Evolutionary conservation across 2,329 filamentous ascomycete genomes (phyloP).

Genomic region (Sporothrix phasma): DNA sequence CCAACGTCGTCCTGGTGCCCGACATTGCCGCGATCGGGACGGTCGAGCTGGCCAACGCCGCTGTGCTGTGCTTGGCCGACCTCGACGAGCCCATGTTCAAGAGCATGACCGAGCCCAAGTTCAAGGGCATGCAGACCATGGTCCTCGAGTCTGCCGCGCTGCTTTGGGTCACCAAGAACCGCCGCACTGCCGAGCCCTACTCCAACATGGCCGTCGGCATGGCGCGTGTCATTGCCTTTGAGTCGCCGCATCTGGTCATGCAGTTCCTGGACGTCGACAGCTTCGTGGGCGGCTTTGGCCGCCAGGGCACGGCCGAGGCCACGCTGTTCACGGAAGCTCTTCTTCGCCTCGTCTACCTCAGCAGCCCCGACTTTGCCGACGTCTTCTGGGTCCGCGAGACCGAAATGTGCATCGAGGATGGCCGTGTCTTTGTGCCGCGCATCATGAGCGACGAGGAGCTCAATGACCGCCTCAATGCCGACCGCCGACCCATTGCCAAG

Average conservation of each 20-base stretch:
- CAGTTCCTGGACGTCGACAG: constrained; percentile 21
- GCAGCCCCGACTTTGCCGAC: constrained; percentile 10
- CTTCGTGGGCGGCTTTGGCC: not conserved
- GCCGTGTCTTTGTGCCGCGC: constrained; percentile 23
- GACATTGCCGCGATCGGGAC: constrained; percentile 1
- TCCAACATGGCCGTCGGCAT: constrained; percentile 21
- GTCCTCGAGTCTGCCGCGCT: constrained; percentile 11
- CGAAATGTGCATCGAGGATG: constrained; percentile 23
- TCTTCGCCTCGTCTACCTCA: constrained; percentile 15
- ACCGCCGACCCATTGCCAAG: constrained; percentile 16
- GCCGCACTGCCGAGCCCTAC: constrained; percentile 16
- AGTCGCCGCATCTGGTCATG: constrained; percentile 20
- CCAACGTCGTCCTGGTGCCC: not conserved
- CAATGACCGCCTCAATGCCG: constrained; percentile 20
- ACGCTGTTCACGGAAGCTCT: constrained; percentile 14
- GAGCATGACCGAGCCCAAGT: constrained; percentile 17
- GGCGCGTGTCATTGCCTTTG: constrained; percentile 18
- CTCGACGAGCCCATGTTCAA: constrained; percentile 23
- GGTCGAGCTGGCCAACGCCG: not conserved
- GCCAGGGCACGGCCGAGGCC: not conserved
- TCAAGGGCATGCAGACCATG: constrained; percentile 19
- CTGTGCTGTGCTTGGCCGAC: constrained; percentile 21
- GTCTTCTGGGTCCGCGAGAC: constrained; percentile 15
- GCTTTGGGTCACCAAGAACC: constrained; percentile 22
- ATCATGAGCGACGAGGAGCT: constrained; percentile 13